These are phyloP conservation scores for Arthrobotrys sphaeroides DNA, from an alignment of 2,329 filamentous ascomycete species.

Conservation along the genomic window DNA sequence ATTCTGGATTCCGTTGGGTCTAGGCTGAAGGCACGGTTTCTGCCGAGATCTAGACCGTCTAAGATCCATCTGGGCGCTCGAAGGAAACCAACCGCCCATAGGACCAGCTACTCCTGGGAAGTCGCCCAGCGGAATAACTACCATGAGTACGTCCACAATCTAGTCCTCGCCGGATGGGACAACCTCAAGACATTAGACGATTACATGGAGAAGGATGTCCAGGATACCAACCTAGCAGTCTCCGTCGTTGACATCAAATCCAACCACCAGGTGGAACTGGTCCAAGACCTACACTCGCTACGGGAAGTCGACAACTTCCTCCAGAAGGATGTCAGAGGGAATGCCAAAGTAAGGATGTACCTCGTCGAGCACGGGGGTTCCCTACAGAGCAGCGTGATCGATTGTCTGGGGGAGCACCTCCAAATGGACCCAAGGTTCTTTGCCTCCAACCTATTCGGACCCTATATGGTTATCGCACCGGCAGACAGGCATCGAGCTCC, in stretches of 20 bases:
- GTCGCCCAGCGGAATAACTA: conserved; percentile 42
- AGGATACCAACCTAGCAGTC: conserved; percentile 55
- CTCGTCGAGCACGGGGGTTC: conserved; percentile 48
- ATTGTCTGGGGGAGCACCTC: conserved; percentile 38
- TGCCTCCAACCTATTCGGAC: conserved; percentile 34
- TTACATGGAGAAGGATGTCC: conserved; percentile 55
- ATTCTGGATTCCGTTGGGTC: conserved; percentile 15
- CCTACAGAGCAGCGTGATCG: conserved; percentile 53
- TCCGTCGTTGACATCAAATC: conserved; percentile 57
- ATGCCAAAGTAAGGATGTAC: conserved; percentile 45
- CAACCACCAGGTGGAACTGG: conserved; percentile 29
- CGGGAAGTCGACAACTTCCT: conserved; percentile 37
- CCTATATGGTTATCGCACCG: conserved; percentile 33
- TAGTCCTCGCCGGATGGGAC: conserved; percentile 58
- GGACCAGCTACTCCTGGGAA: conserved; percentile 40
- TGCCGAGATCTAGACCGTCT: not conserved
- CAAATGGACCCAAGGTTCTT: conserved; percentile 55
- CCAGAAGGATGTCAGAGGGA: conserved; percentile 19
- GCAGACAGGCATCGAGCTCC: conserved; percentile 39
- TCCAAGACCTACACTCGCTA: conserved; percentile 21
- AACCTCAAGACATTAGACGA: conserved; percentile 57
- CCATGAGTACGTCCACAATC: conserved; percentile 57
- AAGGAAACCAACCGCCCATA: conserved; percentile 30
- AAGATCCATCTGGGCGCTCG: conserved; percentile 9
- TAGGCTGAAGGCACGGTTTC: not conserved